phyloP scores from a whole-genome alignment of 139 green algal species.

The Volvox reticuliferus region DNA sequence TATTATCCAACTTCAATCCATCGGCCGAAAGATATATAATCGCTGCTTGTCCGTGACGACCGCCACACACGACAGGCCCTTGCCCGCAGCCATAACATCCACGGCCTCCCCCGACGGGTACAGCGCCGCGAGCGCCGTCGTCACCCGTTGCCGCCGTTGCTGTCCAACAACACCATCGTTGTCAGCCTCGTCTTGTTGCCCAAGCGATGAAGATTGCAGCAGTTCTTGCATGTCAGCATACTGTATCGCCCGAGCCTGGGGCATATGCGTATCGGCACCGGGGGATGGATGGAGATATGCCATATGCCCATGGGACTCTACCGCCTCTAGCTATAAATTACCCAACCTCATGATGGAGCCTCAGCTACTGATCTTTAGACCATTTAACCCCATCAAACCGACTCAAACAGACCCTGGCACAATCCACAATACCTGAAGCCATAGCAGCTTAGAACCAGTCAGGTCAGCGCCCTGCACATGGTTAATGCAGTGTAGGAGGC shows the following conservation, averaged over 20 bases:
- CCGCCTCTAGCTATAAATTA: no score
- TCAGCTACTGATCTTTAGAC: no score
- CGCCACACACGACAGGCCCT: not conserved
- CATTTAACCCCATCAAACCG: no score
- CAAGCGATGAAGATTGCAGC: not conserved
- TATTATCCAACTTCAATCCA: no score
- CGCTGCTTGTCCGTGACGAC: conserved; percentile 30
- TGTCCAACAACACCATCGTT: not conserved
- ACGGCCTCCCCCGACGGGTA: conserved; percentile 4
- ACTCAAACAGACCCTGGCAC: no score
- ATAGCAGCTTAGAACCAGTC: conserved; percentile 8
- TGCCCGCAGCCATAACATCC: not conserved
- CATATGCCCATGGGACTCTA: no score
- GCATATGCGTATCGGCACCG: no score
- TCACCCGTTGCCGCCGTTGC: not conserved
- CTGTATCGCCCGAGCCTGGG: not conserved
- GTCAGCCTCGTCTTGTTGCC: not conserved
- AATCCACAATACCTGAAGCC: conserved; percentile 16
- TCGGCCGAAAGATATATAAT: not conserved
- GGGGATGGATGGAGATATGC: no score
- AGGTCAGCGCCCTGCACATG: conserved; percentile 6
- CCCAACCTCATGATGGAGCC: no score
- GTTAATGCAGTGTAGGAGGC: not conserved
- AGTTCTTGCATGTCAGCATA: conserved; percentile 13
- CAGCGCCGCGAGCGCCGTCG: not conserved